These are phyloP conservation scores for Coniophora puteana DNA, from an alignment of 1,284 basidiomycete genomes.

Conservation along the genomic window DNA sequence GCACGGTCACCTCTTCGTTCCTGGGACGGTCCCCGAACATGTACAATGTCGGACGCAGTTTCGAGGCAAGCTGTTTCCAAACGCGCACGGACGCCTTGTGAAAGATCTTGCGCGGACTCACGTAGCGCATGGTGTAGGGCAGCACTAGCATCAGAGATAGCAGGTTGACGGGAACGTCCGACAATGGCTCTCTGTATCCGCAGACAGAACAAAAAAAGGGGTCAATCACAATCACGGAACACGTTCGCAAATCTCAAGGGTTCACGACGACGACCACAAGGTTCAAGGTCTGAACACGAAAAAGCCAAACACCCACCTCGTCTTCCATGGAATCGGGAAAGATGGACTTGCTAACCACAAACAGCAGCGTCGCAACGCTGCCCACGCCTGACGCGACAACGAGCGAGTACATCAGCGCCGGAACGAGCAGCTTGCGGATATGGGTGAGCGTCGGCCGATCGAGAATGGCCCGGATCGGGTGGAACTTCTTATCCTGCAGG, in stretches of 20 bases:
- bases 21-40: conserved; percentile 72
- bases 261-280: too few species aligned
- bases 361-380: conserved; percentile 62
- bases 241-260: too few species aligned
- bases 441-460: conserved; percentile 81
- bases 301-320: conserved; percentile 59
- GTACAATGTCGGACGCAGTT: conserved; percentile 76
- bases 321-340: conserved; percentile 81
- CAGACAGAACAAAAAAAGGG: too few species aligned
- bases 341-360: conserved; percentile 57
- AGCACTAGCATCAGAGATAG: conserved; percentile 81
- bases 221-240: too few species aligned
- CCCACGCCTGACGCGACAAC: conserved; percentile 75
- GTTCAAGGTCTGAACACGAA: too few species aligned
- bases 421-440: conserved; percentile 80
- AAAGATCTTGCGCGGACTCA: conserved; percentile 62
- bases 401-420: conserved; percentile 83
- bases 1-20: conserved; percentile 57
- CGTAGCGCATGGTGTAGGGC: conserved; percentile 76
- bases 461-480: conserved; percentile 90
- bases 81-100: conserved; percentile 48
- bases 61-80: conserved; percentile 64
- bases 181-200: conserved; percentile 68
- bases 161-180: conserved; percentile 84
- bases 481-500: conserved; percentile 84